Base-by-base conservation (phyloP, 805 yeast species). In the Candida nanaspora region DNA sequence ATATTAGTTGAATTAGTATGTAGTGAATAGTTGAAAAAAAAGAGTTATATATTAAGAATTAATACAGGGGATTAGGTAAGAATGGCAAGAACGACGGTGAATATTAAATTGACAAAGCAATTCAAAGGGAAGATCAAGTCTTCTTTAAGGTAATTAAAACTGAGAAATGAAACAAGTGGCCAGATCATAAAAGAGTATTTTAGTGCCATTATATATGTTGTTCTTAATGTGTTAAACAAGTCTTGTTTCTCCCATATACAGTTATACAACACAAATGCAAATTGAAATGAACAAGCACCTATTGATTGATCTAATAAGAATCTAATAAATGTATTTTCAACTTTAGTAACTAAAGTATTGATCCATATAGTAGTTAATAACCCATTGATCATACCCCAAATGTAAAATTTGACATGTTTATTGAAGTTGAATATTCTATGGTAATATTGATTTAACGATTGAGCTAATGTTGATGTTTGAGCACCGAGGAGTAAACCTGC, bases 341-440 rank as follows among this genome's bases (percentile, higher is more conserved):
- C 49, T 6, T 56, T 56, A 3, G 46, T 38, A 6, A 72, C 51
- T 32, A 80, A 55, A 20, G 69, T 45, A 35, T 72, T 73, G 29
- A 80, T 69, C 85, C 85, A 80, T 14, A 72, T 50, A 1, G 53
- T 55, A 4, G 80, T 72, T 38, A 78, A 55, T 15, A 68, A 50
- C 2, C 85, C 86, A 53, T 78, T 78, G 35, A 79, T 59, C 11
- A 66, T 56, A 15, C 86, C 86, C 84, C 84, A 80, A 2, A 70
- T 52, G 42, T 67, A 51, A 46, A 80, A 80, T 50, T 79, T 79
- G 41, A 63, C 46, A 38, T 57, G 63, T 38, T 54, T 57, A 27
- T 44, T 51, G 3, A 53, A 27, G 35, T 46, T 51, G 35, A 48
- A 46, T 1, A 40, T 37, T 15, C 50, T 42, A 35, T 50, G 56